Evolutionary conservation across 2,329 filamentous ascomycete species (phyloP), one percentile per base, ranked within the genome.

Genomic region (Talaromyces sp.): DNA sequence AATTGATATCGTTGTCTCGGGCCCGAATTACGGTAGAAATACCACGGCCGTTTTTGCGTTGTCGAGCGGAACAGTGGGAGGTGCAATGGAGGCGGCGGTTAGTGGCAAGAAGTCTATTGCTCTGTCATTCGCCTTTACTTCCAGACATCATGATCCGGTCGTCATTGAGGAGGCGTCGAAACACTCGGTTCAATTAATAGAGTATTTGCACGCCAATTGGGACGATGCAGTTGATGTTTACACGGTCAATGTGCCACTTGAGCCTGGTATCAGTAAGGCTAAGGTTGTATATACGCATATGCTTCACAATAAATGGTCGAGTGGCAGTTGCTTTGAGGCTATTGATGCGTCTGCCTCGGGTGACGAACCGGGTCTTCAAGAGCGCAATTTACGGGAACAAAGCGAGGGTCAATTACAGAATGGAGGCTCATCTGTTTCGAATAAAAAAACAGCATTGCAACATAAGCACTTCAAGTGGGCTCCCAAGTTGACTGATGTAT

Each of bases 401-500:
- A 86, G 88, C 64, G 83, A 83, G 24, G 76, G 78, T 66, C 60
- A 76, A 58, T 72, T 72, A 56, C 65, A 69, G 66, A 71, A 33
- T 52, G 49, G 70, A 13, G 69, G 71, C 64, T 60, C 69, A 61
- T 67, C 73, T 68, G 68, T 65, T 70, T 50, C 41, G 8, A 73
- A 54, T 27, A 74, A 69, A 69, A 71, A 75, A 70, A 45, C 79
- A 47, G 80, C 84, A 35, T 89, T 92, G 75, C 85, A 82, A 64
- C 92, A 96, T 77, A 92, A 91, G 76, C 91, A 96, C 78, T 98
- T 97, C 83, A 96, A 94, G 79, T 98, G 95, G 95, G 88, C 91
- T 57, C 95, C 94, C 2, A 87, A 87, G 68, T 95, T 98, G 78
- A 84, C 86, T 39, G 93, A 96, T 77, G 92, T 98, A 2, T 92